Evolutionary conservation across 306 rosid genomes (phyloP).

Genomic region (Prunus davidiana): DNA sequence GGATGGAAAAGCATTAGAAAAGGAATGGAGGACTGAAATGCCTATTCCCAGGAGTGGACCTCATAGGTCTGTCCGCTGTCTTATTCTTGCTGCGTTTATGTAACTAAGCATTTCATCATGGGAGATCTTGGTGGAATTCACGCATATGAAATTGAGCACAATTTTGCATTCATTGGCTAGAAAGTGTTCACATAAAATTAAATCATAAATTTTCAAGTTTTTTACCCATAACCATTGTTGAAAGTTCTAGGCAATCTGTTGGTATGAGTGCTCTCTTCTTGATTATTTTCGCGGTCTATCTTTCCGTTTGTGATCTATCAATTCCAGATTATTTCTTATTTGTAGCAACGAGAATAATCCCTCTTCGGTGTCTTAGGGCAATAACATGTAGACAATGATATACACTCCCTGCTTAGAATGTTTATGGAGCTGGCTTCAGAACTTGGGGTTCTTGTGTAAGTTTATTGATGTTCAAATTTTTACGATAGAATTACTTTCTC

Average conservation of each 20-base stretch:
- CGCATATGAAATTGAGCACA: too few species aligned
- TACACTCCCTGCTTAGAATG: neutral
- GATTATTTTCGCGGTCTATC: too few species aligned
- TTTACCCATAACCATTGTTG: neutral
- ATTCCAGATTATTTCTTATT: too few species aligned
- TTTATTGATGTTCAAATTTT: neutral
- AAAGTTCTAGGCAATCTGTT: neutral
- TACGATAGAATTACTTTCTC: neutral
- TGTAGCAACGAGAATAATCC: too few species aligned
- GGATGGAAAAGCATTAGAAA: constrained; percentile 68
- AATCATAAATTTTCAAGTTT: neutral
- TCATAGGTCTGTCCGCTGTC: constrained; percentile 56
- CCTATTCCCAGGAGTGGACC: constrained; percentile 94
- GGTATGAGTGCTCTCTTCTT: too few species aligned
- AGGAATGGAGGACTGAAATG: constrained; percentile 60
- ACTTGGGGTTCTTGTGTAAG: neutral
- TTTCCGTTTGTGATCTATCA: neutral
- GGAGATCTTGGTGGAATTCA: too few species aligned
- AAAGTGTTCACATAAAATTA: neutral
- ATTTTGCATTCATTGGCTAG: neutral
- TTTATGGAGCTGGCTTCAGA: neutral
- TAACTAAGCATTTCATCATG: neutral
- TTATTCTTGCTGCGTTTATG: neutral
- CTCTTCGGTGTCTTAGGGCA: too few species aligned
- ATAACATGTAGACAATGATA: too few species aligned